Conservation (phyloP, 108 stramenopile species). For the Hondaea fermentalgiana region DNA sequence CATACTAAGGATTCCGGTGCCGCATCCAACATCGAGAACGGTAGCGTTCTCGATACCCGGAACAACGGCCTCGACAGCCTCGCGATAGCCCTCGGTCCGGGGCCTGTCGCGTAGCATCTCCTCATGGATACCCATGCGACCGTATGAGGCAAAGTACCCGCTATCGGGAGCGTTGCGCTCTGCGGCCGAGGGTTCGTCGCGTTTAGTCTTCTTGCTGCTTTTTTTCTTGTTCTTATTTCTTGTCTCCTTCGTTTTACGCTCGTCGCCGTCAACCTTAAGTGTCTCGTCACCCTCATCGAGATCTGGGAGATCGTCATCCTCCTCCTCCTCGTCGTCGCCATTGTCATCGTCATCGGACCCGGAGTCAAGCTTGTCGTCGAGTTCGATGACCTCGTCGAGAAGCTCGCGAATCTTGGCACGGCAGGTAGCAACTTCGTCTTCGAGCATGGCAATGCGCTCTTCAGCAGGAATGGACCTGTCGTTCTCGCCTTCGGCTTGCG, state of each 20-base stretch:
- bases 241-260: too few relatives aligned
- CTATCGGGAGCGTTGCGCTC: background rate
- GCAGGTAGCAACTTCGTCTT: background rate
- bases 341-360: background rate
- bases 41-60: constrained; percentile 14
- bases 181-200: too few relatives aligned
- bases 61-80: background rate
- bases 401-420: constrained; percentile 15
- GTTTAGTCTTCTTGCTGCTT: too few relatives aligned
- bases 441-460: constrained; percentile 10
- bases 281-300: background rate
- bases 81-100: constrained; percentile 71
- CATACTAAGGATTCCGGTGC: constrained; percentile 89
- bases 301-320: background rate
- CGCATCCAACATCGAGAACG: constrained; percentile 94
- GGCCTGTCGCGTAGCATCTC: constrained; percentile 95
- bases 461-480: background rate
- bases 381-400: background rate
- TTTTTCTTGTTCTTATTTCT: too few relatives aligned
- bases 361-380: background rate
- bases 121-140: constrained; percentile 90
- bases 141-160: constrained; percentile 87
- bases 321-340: background rate
- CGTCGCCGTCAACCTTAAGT: too few relatives aligned
- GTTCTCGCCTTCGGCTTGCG: too few relatives aligned